Base-by-base conservation (phyloP, 306 rosid species). In the Alnus glutinosa region DNA sequence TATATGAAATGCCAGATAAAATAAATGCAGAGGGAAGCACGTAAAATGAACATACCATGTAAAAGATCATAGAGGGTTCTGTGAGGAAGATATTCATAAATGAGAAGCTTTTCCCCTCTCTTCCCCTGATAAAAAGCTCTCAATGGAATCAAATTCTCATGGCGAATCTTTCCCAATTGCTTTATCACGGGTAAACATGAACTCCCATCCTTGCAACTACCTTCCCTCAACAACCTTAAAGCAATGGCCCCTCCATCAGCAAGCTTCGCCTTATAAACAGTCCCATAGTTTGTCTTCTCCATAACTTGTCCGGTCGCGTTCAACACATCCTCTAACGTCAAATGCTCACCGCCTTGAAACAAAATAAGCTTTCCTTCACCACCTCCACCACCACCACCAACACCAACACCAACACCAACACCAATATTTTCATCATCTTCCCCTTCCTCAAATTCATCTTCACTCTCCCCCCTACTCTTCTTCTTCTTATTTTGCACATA, bases 251-350 rank as follows among this genome's bases (percentile, higher is more conserved):
- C 88, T 51, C 99, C 99, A 82, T 96, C 97, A 19, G 96, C 88
- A 78, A 96, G 99, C 83, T 96, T 96, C 16, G 99, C 99, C 86
- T 96, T 96, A 78, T 96, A 96, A 69, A 90, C 92, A 2, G 99
- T 96, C 63, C 99, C 98, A 85, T 96, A 96, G 81, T 88, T 84
- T 6, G 98, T 93, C 90, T 96, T 96, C 90, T 96, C 99, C 97
- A 93, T 80, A 62, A 96, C 97, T 75, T 93, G 99, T 4, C 99
- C 99, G 1, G 98, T 93, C 3, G 99, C 99, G 71, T 96, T 96
- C 90, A 96, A 78, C 79, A 96, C 99, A 75, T 96, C 99, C 12
- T 96, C 99, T 49, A 96, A 79, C 12, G 93, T 90, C 94, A 96
- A 88, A 88, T 91, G 92, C 84, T 96, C 99, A 4, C 98, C 98